Evolutionary conservation across 805 yeast species (phyloP), one percentile per base, ranked within the genome.

Genomic region (Pichia deserticola): DNA sequence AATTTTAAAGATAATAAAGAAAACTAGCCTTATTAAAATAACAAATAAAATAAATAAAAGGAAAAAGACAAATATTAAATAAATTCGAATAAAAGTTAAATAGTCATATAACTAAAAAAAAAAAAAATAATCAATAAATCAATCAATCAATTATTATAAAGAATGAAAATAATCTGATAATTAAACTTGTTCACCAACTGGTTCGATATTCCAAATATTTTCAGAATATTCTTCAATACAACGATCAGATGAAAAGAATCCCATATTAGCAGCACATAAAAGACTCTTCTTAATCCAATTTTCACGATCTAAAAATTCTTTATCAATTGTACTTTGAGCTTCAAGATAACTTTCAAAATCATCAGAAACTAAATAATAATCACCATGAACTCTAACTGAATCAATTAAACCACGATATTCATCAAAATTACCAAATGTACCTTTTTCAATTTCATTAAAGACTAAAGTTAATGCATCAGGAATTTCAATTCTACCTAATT

Each of bases 151-250:
- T 2, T 20, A 20, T 20, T 20, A 20, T 20, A 20, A 20, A 20
- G 20, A 20, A 20, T 20, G 20, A 20, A 20, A 20, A 20, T 20
- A 30, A 30, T 30, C 9, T 30, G 32, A 30, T 6, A 30, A 7
- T 39, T 15, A 48, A 44, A 44, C 45, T 40, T 54, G 54, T 25
- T 53, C 57, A 11, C 32, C 5, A 52, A 72, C 61, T 4, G 96
- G 95, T 70, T 89, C 96, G 54, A 89, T 79, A 62, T 89, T 85
- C 97, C 97, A 89, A 60, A 89, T 89, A 54, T 82, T 78, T 57
- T 87, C 96, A 35, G 97, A 95, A 58, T 89, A 89, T 66, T 89
- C 97, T 60, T 83, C 85, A 62, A 89, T 86, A 65, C 95, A 88
- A 68, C 97, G 77, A 67, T 89, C 97, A 54, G 90, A 81, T 54